These are phyloP conservation scores for apple (Malus domestica) DNA, from an alignment of 306 rosid species.

Conservation along the genomic window DNA sequence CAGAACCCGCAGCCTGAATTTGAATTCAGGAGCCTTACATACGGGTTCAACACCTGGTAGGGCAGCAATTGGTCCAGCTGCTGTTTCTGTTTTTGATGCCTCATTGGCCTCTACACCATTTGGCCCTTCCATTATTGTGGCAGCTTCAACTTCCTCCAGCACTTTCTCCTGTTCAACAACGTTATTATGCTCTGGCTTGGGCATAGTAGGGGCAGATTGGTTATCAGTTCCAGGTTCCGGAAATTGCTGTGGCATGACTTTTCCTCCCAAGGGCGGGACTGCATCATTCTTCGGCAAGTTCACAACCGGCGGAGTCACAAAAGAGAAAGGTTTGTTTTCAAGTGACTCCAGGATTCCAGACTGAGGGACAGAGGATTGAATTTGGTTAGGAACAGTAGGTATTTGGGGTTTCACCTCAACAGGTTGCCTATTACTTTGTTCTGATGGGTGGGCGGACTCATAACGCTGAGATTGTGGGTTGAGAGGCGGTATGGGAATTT, in stretches of 20 bases:
- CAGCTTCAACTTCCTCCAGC: slow-evolving; percentile 17
- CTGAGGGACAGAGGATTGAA: background rate
- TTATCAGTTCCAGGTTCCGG: slow-evolving; percentile 14
- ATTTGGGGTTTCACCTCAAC: slow-evolving; percentile 14
- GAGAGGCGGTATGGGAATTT: slow-evolving; percentile 29
- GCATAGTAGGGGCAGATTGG: slow-evolving; percentile 9
- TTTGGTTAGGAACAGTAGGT: slow-evolving; percentile 3
- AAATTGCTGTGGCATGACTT: slow-evolving; percentile 15
- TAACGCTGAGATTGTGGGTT: slow-evolving; percentile 19
- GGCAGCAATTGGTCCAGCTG: slow-evolving; percentile 21
- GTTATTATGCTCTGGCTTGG: slow-evolving; percentile 16
- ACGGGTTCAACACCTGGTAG: slow-evolving; percentile 14
- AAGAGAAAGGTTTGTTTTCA: background rate
- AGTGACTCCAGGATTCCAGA: background rate
- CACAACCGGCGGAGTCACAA: background rate
- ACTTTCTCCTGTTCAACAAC: slow-evolving; percentile 20
- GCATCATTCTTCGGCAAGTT: slow-evolving; percentile 11
- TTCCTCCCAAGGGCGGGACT: slow-evolving; percentile 14
- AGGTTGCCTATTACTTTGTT: slow-evolving; percentile 29
- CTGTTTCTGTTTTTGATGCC: slow-evolving; percentile 17
- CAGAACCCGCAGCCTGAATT: slow-evolving; percentile 13
- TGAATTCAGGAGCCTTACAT: slow-evolving; percentile 16
- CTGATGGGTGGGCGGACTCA: slow-evolving; percentile 18
- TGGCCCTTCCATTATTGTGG: slow-evolving; percentile 27
- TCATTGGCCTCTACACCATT: slow-evolving; percentile 15